Conservation (phyloP, 2,329 filamentous ascomycete species). For the Fonsecaea nubica region DNA sequence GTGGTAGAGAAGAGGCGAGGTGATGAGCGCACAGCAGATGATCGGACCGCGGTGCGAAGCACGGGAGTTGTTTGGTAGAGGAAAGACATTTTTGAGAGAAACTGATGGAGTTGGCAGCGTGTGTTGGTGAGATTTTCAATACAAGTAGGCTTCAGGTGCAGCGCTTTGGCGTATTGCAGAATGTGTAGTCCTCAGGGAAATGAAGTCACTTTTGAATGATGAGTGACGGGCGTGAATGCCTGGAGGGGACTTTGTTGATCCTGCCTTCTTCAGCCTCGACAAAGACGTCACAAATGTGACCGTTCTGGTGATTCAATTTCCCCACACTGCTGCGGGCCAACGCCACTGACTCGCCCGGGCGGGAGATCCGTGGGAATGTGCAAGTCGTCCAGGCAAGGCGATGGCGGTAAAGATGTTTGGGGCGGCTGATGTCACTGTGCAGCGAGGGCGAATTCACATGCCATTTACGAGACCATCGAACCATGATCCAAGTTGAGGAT, state of each 20-base stretch:
- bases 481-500: background rate
- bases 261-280: slow-evolving; percentile 11
- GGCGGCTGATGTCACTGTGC: slow-evolving; percentile 32
- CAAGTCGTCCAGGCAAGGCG: background rate
- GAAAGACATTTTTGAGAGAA: slow-evolving; percentile 46
- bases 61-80: slow-evolving; percentile 43
- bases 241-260: slow-evolving; percentile 12
- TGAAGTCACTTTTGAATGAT: slow-evolving; percentile 12
- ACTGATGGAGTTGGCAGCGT: background rate
- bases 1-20: slow-evolving; percentile 60
- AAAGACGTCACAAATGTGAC: slow-evolving; percentile 29
- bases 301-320: background rate
- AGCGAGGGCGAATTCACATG: slow-evolving; percentile 14
- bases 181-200: slow-evolving; percentile 6
- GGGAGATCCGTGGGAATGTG: slow-evolving; percentile 4
- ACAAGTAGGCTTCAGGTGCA: background rate
- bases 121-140: background rate
- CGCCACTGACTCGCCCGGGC: slow-evolving; percentile 23
- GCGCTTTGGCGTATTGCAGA: background rate
- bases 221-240: slow-evolving; percentile 8
- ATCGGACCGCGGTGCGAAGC: slow-evolving; percentile 39
- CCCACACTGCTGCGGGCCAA: slow-evolving; percentile 12
- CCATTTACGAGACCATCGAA: background rate
- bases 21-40: slow-evolving; percentile 32
- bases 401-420: background rate